Evolutionary conservation across 2,329 filamentous ascomycete genomes (phyloP).

Genomic region (Paraphaeosphaeria minitans): DNA sequence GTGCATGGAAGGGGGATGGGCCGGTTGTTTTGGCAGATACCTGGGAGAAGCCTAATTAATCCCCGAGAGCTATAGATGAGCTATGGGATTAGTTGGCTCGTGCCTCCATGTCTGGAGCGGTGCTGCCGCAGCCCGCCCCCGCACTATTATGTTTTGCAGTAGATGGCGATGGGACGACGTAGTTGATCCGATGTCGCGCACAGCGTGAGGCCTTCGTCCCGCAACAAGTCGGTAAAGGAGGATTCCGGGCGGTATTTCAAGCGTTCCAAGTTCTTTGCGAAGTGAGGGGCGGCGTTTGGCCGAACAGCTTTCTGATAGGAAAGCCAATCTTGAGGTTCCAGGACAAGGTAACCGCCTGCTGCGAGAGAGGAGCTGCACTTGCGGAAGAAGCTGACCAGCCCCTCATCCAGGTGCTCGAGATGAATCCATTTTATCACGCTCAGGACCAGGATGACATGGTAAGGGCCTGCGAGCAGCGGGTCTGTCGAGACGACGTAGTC

Average conservation of each 20-base stretch:
- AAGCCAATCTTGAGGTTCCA: slow-evolving; percentile 45
- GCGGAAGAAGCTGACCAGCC: slow-evolving; percentile 38
- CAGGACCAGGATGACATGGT: slow-evolving; percentile 46
- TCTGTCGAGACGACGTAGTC: slow-evolving; percentile 39
- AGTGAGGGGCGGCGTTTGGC: slow-evolving; percentile 41
- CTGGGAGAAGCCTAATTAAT: slow-evolving; percentile 26
- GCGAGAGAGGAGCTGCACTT: slow-evolving; percentile 38
- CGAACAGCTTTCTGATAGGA: slow-evolving; percentile 45
- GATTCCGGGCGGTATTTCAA: slow-evolving; percentile 42
- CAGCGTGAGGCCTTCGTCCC: slow-evolving; percentile 31
- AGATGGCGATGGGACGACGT: slow-evolving; percentile 41
- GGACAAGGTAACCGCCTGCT: slow-evolving; percentile 37
- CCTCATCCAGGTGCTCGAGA: slow-evolving; percentile 43
- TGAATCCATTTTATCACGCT: slow-evolving; percentile 50
- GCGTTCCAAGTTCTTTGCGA: slow-evolving; percentile 27
- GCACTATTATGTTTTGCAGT: slow-evolving; percentile 35
- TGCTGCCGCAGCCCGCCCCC: slow-evolving; percentile 14
- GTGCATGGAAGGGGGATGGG: slow-evolving; percentile 17
- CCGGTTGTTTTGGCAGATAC: slow-evolving; percentile 20
- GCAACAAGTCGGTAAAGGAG: slow-evolving; percentile 38
- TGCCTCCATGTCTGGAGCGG: slow-evolving; percentile 14
- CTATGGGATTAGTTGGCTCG: slow-evolving; percentile 16
- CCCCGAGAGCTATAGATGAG: slow-evolving; percentile 23
- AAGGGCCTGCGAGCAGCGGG: slow-evolving; percentile 32
- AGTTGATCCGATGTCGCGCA: slow-evolving; percentile 36